A percentile compares a stretch with the other conserved stretches of the same genome.
Evolutionary conservation across 352 stramenopile species (phyloP).

Genomic region (Globisporangium mamillatum): DNA sequence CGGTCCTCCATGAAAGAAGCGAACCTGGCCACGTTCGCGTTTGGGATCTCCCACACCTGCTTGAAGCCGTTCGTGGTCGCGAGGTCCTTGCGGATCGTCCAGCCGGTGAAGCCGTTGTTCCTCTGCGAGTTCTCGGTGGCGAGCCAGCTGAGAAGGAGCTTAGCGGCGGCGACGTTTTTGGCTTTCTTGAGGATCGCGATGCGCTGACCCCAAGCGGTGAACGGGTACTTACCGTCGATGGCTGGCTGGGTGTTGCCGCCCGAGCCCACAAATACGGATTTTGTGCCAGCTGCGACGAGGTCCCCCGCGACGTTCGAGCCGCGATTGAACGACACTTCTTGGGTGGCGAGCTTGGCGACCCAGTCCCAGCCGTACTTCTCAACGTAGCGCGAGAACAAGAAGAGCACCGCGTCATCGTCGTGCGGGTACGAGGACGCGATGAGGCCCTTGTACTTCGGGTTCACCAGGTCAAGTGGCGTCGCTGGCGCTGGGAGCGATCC

Average conservation of each 20-base stretch:
- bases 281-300: too few species aligned
- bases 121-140: conserved; percentile 35
- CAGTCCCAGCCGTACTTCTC: conserved; percentile 57
- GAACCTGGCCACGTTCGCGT: conserved; percentile 25
- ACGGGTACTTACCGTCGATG: too few species aligned
- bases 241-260: too few species aligned
- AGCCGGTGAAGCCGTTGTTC: conserved; percentile 16
- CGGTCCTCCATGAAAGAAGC: conserved; percentile 46
- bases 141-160: conserved; percentile 58
- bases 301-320: conserved; percentile 27
- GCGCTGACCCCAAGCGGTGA: conserved; percentile 47
- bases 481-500: conserved; percentile 12
- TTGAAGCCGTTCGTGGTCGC: conserved; percentile 22
- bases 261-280: too few species aligned
- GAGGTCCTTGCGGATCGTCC: conserved; percentile 38
- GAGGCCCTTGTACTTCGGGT: conserved; percentile 30
- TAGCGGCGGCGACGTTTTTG: conserved; percentile 35
- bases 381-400: conserved; percentile 48
- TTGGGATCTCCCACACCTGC: conserved; percentile 28
- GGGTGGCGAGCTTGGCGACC: conserved; percentile 36
- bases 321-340: conserved; percentile 37
- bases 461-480: conserved; percentile 8
- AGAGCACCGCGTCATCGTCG: conserved; percentile 47
- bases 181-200: conserved; percentile 30
- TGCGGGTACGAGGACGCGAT: conserved; percentile 48